Evolutionary conservation across 768 basidiomycete species (phyloP), one percentile per base, ranked within the genome.

Genomic region (Collybia mongolica): DNA sequence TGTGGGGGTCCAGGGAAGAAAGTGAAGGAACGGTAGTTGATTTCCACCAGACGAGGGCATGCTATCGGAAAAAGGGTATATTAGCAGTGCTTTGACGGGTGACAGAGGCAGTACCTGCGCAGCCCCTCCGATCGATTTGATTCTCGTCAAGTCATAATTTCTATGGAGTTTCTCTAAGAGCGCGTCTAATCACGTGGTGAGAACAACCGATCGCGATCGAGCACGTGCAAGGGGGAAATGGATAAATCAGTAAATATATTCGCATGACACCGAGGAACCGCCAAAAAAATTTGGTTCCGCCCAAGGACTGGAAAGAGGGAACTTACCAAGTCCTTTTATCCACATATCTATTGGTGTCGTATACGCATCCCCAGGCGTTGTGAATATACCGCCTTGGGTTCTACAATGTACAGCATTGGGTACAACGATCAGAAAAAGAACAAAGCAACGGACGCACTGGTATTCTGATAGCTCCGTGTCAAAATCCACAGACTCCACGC

Each of bases 291-390:
- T 82, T 83, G 83, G 70, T 85, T 82, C 81, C 82, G 82, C 70
- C 61, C 61, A 54, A 56, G 50, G 56, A 54, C 48, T 51, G 49
- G 46, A 58, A 49, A 53, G 46, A 42, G 14, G 53, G 52, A 49
- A 72, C 85, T 68, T 65, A 90, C 91, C 91, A 44, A 93, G 79
- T 14, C 78, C 87, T 65, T 89, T 90, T 48, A 91, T 83, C 90
- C 90, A 93, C 88, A 93, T 90, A 60, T 93, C 90, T 40, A 93
- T 79, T 1, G 91, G 90, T 6, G 90, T 91, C 35, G 88, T 92
- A 63, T 88, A 91, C 19, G 88, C 89, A 66, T 93, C 90, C 24
- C 88, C 89, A 3, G 88, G 86, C 0, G 88, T 89, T 39, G 88
- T 91, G 67, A 91, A 91, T 51, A 93, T 88, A 5, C 91, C 91